Evolutionary conservation across 2,329 filamentous ascomycete genomes (phyloP).

Genomic region (Paraconiothyrium sp.): DNA sequence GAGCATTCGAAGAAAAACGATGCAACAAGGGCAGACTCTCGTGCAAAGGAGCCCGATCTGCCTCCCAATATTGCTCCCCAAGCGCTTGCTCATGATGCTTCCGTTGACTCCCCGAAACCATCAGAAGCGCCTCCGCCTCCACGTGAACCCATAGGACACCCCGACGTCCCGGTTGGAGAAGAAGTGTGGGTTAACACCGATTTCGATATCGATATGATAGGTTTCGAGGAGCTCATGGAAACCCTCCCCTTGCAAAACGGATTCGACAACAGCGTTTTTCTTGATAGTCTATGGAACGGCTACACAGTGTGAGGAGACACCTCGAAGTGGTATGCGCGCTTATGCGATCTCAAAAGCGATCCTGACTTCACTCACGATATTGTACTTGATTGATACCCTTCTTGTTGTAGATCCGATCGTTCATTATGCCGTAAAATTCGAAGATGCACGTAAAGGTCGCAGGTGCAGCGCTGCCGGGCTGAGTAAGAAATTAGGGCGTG

Average conservation of each 20-base stretch:
- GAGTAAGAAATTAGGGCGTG: background rate
- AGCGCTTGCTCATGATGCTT: conserved; percentile 20
- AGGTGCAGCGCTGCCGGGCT: background rate
- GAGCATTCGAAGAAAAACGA: conserved; percentile 37
- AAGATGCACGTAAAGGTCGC: background rate
- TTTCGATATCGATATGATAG: conserved; percentile 38
- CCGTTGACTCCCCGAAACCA: conserved; percentile 8
- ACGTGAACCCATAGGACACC: conserved; percentile 7
- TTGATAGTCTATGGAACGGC: conserved; percentile 27
- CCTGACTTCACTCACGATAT: background rate
- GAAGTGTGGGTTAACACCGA: conserved; percentile 30
- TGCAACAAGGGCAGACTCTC: conserved; percentile 16
- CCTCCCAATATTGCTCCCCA: conserved; percentile 23
- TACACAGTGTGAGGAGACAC: background rate
- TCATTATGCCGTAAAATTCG: background rate
- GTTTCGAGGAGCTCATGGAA: conserved; percentile 39
- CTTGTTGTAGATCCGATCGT: background rate
- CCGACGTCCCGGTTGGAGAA: conserved; percentile 17
- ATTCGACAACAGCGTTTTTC: conserved; percentile 35
- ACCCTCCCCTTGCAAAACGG: conserved; percentile 33
- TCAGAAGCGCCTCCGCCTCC: background rate
- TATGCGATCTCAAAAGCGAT: background rate
- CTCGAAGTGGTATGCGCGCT: background rate
- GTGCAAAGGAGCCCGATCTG: conserved; percentile 15
- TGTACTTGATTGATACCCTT: background rate